A percentile compares a stretch with the other conserved stretches of the same genome.
Evolutionary conservation across 2,329 filamentous ascomycete genomes (phyloP).

Genomic region (Colletotrichum somersetense): DNA sequence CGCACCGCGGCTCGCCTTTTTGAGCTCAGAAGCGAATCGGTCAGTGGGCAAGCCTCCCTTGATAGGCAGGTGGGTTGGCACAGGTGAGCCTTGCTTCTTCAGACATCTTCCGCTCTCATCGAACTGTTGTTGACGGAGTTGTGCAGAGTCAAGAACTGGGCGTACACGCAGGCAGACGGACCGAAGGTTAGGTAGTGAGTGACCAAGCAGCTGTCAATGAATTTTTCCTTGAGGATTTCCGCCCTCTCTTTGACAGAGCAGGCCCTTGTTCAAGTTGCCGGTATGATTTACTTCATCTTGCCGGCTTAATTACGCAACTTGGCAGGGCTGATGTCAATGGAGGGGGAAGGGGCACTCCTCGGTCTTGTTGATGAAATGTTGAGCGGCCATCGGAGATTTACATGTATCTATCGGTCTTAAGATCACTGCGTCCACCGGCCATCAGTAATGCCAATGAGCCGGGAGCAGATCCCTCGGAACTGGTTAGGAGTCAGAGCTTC

Average conservation of each 20-base stretch:
- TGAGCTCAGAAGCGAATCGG: constrained; percentile 36
- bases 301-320: constrained; percentile 17
- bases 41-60: constrained; percentile 38
- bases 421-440: constrained; percentile 11
- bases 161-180: constrained; percentile 15
- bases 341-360: constrained; percentile 32
- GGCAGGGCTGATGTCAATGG: constrained; percentile 42
- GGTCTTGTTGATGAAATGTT: constrained; percentile 39
- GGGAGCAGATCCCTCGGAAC: constrained; percentile 4
- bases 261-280: constrained; percentile 18
- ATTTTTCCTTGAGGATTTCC: constrained; percentile 31
- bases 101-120: constrained; percentile 6
- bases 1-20: constrained; percentile 34
- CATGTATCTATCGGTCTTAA: constrained; percentile 36
- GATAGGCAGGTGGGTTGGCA: constrained; percentile 35
- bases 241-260: constrained; percentile 6
- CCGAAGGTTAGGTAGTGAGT: background rate
- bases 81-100: constrained; percentile 2
- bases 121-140: constrained; percentile 8
- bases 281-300: constrained; percentile 8
- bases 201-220: constrained; percentile 3
- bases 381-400: constrained; percentile 37
- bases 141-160: constrained; percentile 2
- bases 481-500: constrained; percentile 30
- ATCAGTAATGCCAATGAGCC: constrained; percentile 20